Percentiles rank a stretch among this genome's conserved stretches.
phyloP scores from a whole-genome alignment of 495 filamentous ascomycete genomes.

The Penicillium desertorum region DNA sequence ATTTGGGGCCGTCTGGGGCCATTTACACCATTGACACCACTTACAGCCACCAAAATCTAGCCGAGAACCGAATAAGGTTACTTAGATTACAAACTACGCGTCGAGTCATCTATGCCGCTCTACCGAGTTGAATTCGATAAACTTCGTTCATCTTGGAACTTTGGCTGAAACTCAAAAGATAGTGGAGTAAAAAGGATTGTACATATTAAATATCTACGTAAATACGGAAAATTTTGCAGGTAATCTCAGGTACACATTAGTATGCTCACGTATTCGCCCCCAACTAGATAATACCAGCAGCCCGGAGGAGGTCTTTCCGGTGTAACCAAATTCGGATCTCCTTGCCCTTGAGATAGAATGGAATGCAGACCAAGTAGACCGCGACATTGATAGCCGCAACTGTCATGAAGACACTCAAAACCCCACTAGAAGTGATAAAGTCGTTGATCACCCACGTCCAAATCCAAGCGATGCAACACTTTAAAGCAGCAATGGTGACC shows the following conservation, averaged over 20 bases:
- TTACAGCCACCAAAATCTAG: not conserved
- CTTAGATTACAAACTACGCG: not conserved
- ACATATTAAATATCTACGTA: not conserved
- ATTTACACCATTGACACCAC: too few relatives aligned
- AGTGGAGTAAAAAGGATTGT: too few relatives aligned
- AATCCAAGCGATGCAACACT: slow-evolving; percentile 25
- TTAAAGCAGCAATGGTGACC: slow-evolving; percentile 24
- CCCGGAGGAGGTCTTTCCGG: slow-evolving; percentile 16
- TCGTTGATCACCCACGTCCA: slow-evolving; percentile 30
- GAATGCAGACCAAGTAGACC: slow-evolving; percentile 20
- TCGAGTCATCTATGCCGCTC: too few relatives aligned
- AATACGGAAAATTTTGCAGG: not conserved
- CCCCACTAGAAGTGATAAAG: slow-evolving; percentile 19
- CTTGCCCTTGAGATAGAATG: slow-evolving; percentile 22
- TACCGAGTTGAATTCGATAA: too few relatives aligned
- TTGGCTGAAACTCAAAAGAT: not conserved
- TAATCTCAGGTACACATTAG: not conserved
- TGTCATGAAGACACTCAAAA: slow-evolving; percentile 23
- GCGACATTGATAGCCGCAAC: slow-evolving; percentile 24
- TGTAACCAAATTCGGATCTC: slow-evolving; percentile 22
- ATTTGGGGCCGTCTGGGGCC: too few relatives aligned
- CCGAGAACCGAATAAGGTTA: not conserved
- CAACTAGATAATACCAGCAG: slow-evolving; percentile 10
- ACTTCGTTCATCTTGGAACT: too few relatives aligned
- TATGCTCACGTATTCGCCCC: not conserved